A percentile compares a stretch with the other conserved stretches of the same genome.
Conservation (phyloP, 768 basidiomycete genomes). For the Boletus speciosus region DNA sequence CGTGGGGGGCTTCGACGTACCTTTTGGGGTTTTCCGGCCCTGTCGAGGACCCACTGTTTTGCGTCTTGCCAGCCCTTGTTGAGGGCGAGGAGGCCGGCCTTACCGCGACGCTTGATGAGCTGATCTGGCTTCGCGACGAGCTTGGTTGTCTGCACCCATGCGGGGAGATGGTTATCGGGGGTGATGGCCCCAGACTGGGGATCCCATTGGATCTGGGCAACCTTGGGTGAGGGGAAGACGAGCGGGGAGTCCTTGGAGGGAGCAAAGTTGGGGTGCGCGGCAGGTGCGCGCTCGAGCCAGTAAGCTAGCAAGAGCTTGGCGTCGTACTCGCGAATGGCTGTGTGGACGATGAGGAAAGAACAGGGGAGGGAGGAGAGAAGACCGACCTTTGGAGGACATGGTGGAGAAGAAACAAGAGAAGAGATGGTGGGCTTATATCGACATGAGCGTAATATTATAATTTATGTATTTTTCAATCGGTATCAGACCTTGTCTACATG, state of each 20-base stretch:
- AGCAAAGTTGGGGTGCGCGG: constrained; percentile 61
- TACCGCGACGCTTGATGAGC: constrained; percentile 99
- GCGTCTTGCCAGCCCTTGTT: constrained; percentile 93
- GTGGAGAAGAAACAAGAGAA: constrained; percentile 13
- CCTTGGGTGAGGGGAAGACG: constrained; percentile 66
- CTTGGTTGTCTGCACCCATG: constrained; percentile 81
- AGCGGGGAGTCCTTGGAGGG: constrained; percentile 38
- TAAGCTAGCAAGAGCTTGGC: constrained; percentile 97
- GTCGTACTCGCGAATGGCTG: constrained; percentile 95
- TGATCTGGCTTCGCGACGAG: constrained; percentile 97
- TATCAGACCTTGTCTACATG: constrained; percentile 23
- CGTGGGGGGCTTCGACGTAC: constrained; percentile 27
- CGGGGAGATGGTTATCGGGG: constrained; percentile 58
- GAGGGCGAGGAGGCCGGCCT: constrained; percentile 90
- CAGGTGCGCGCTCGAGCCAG: constrained; percentile 90
- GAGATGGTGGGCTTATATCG: constrained; percentile 18
- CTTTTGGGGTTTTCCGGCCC: constrained; percentile 91
- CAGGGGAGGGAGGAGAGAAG: not conserved
- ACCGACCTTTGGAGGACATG: constrained; percentile 35
- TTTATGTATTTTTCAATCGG: constrained; percentile 13
- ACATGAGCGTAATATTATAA: constrained; percentile 5
- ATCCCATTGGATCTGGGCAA: constrained; percentile 89
- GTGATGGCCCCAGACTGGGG: constrained; percentile 59
- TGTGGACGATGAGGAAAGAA: constrained; percentile 3
- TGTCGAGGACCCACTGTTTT: constrained; percentile 79